Conservation (phyloP, 257 asterid species). For the Solanum chiquidenum region DNA sequence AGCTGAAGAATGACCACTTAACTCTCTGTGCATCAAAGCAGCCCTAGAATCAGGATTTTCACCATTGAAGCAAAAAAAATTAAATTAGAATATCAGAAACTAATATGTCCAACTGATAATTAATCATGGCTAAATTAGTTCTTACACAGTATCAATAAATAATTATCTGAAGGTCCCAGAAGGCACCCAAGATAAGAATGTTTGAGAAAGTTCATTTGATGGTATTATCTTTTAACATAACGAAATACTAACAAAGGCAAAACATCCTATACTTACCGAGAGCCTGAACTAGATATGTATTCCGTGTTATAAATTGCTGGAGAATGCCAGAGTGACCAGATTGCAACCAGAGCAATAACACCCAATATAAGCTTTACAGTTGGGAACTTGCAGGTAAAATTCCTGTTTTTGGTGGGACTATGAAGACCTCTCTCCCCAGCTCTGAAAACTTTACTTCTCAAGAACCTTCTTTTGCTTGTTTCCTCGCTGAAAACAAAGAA, state of each 20-base stretch:
- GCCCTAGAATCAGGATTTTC: conserved; percentile 26
- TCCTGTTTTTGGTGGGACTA: conserved; percentile 42
- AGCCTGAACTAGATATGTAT: conserved; percentile 18
- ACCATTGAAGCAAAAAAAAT: background rate
- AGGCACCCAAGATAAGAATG: background rate
- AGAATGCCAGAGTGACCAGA: conserved; percentile 41
- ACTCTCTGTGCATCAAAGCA: conserved; percentile 38
- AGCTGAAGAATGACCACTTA: conserved; percentile 25
- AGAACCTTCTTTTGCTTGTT: conserved; percentile 42
- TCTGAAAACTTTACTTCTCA: conserved; percentile 41
- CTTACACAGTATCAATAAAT: background rate
- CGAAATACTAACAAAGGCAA: background rate
- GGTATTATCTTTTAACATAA: background rate
- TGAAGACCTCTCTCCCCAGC: conserved; percentile 50
- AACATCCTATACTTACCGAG: conserved; percentile 30
- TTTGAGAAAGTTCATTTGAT: background rate
- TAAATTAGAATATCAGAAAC: background rate
- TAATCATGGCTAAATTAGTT: background rate
- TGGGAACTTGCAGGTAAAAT: conserved; percentile 43
- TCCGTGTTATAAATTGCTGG: conserved; percentile 55
- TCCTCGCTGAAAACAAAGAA: conserved; percentile 51
- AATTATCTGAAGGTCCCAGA: background rate
- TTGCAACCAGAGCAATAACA: conserved; percentile 54
- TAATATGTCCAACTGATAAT: background rate
- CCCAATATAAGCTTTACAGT: conserved; percentile 52